Evolutionary conservation across 2,329 filamentous ascomycete species (phyloP).

Genomic region (Pseudogymnoascus sp.): DNA sequence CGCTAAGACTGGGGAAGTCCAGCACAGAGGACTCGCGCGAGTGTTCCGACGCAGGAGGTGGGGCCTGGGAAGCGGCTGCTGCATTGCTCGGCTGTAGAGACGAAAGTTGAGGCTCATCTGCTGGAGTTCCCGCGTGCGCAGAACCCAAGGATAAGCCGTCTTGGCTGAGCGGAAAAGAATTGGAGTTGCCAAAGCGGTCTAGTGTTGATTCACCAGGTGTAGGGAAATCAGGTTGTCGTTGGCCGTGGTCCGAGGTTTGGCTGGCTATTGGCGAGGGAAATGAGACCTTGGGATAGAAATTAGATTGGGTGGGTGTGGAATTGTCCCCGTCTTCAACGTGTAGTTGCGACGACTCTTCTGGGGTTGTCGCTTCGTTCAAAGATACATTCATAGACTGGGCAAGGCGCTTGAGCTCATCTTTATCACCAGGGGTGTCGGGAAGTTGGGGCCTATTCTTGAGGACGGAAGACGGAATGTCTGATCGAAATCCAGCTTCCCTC

Average conservation of each 20-base stretch:
- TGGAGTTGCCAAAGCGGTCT: not conserved
- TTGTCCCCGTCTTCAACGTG: slow-evolving; percentile 12
- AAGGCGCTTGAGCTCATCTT: slow-evolving; percentile 17
- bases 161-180: not conserved
- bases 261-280: slow-evolving; percentile 31
- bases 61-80: not conserved
- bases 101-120: not conserved
- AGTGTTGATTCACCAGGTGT: slow-evolving; percentile 27
- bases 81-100: not conserved
- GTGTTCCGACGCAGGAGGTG: not conserved
- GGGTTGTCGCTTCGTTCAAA: not conserved
- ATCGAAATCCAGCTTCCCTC: slow-evolving; percentile 39
- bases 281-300: slow-evolving; percentile 25
- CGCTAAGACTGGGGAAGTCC: slow-evolving; percentile 1
- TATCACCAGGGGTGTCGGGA: slow-evolving; percentile 19
- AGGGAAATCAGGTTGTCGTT: slow-evolving; percentile 38
- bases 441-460: slow-evolving; percentile 13
- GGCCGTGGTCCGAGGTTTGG: slow-evolving; percentile 37
- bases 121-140: not conserved
- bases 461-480: slow-evolving; percentile 34
- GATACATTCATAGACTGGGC: slow-evolving; percentile 18
- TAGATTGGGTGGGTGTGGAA: not conserved
- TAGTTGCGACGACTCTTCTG: not conserved
- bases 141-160: not conserved
- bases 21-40: not conserved